Conservation (phyloP, 2,329 filamentous ascomycete species). For the Ceratocystis variospora region DNA sequence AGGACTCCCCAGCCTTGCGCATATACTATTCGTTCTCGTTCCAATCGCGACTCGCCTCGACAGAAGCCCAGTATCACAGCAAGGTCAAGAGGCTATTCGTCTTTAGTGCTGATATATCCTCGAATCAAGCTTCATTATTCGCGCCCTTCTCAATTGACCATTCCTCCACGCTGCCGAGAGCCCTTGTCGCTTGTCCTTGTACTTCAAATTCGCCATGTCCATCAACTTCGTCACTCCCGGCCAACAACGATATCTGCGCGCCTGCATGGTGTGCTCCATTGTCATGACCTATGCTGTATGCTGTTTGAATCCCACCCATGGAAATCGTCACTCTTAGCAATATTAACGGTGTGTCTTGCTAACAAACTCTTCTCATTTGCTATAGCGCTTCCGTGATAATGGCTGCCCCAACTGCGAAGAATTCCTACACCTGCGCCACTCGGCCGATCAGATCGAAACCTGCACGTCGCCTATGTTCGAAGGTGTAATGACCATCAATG, state of each 20-base stretch:
- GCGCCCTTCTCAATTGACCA: not conserved
- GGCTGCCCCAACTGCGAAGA: slow-evolving; percentile 97
- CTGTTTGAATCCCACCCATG: slow-evolving; percentile 8
- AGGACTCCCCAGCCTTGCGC: not conserved
- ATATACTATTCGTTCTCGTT: not conserved
- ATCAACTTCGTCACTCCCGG: slow-evolving; percentile 49
- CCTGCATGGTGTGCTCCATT: slow-evolving; percentile 97
- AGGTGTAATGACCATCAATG: slow-evolving; percentile 70
- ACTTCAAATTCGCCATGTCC: slow-evolving; percentile 12
- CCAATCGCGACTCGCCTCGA: not conserved
- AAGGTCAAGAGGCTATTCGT: not conserved
- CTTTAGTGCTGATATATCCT: not conserved
- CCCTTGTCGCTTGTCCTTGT: not conserved
- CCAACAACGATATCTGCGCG: slow-evolving; percentile 76
- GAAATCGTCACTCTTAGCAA: not conserved
- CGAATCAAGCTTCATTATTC: not conserved
- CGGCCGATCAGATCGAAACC: slow-evolving; percentile 68
- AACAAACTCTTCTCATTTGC: slow-evolving; percentile 7
- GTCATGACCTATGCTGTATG: slow-evolving; percentile 67
- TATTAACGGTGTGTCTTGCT: not conserved
- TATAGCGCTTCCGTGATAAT: slow-evolving; percentile 65
- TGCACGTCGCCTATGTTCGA: slow-evolving; percentile 96
- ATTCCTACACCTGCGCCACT: slow-evolving; percentile 69
- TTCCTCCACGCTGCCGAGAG: not conserved
- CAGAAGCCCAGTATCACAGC: not conserved